Percentiles rank a stretch among this genome's conserved stretches.
phyloP scores from a whole-genome alignment of 2,329 filamentous ascomycete species.

The Fusarium marasasianum region DNA sequence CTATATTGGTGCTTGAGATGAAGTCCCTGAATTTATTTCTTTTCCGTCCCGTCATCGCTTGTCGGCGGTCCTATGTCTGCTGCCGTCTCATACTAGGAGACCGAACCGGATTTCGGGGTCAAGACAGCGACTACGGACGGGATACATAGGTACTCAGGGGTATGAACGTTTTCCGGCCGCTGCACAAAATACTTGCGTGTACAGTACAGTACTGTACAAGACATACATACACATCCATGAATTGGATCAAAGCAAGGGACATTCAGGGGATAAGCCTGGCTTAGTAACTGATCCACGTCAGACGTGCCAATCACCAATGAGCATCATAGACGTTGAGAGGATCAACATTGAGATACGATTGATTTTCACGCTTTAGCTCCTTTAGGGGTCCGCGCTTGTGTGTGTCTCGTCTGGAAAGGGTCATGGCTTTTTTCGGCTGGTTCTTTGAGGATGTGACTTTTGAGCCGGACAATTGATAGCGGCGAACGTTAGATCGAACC shows the following conservation, averaged over 20 bases:
- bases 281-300: constrained; percentile 17
- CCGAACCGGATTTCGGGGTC: constrained; percentile 33
- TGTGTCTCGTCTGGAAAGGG: constrained; percentile 27
- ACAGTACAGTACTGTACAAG: constrained; percentile 4
- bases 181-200: constrained; percentile 32
- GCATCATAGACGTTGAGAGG: constrained; percentile 26
- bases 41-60: constrained; percentile 14
- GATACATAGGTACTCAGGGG: constrained; percentile 20
- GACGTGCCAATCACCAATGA: constrained; percentile 27
- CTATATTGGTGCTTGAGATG: constrained; percentile 12
- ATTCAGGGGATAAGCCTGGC: constrained; percentile 20
- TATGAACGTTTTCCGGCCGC: background rate
- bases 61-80: constrained; percentile 7
- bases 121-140: background rate
- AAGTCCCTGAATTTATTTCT: constrained; percentile 35
- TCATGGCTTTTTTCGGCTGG: constrained; percentile 24
- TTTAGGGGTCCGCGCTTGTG: constrained; percentile 28
- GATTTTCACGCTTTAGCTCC: constrained; percentile 37
- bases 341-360: constrained; percentile 35
- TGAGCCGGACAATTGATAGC: constrained; percentile 14
- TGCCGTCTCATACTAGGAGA: constrained; percentile 16
- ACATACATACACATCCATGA: constrained; percentile 2
- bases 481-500: constrained; percentile 1
- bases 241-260: constrained; percentile 31
- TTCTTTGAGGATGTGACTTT: constrained; percentile 8